Base-by-base conservation (phyloP, 495 filamentous ascomycete species). In the Neurospora tetrasperma region DNA sequence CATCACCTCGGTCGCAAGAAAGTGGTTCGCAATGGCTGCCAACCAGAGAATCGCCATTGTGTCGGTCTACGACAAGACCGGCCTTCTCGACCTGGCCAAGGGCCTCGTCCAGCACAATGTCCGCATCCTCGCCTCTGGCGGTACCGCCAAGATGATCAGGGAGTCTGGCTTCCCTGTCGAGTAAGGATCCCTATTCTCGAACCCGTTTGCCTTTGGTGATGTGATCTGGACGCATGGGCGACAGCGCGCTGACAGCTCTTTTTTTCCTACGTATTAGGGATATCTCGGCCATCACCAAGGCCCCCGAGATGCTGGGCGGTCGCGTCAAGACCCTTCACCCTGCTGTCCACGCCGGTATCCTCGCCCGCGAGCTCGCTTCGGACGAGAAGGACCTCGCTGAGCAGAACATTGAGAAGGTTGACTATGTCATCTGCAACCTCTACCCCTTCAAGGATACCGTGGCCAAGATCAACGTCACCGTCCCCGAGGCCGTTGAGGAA, bases 361-460 rank as follows among this genome's bases (percentile, higher is more conserved):
- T 99, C 44, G 94, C 96, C 68, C 91, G 95, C 73, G 89, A 98
- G 80, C 90, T 97, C 70, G 92, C 90, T 71, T 93, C 94, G 40
- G 96, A 99, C 82, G 92, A 97, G 85, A 94, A 96, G 83, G 96
- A 99, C 80, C 90, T 99, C 43, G 93, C 95, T 44, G 92, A 96
- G 81, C 94, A 97, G 85, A 97, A 94, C 84, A 99, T 99, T 79
- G 86, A 91, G 84, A 98, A 98, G 86, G 93, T 99, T 66, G 94
- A 98, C 88, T 99, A 91, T 79, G 94, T 98, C 73, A 91, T 98
- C 78, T 98, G 96, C 91, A 99, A 99, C 84, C 86, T 99, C 35
- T 98, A 98, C 82, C 94, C 94, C 14, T 98, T 99, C 89, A 97
- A 97, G 86, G 94, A 98, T 79, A 98, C 96, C 68, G 89, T 98